Evolutionary conservation across 1,284 basidiomycete species (phyloP).

Genomic region (Fomitopsis pinicola): DNA sequence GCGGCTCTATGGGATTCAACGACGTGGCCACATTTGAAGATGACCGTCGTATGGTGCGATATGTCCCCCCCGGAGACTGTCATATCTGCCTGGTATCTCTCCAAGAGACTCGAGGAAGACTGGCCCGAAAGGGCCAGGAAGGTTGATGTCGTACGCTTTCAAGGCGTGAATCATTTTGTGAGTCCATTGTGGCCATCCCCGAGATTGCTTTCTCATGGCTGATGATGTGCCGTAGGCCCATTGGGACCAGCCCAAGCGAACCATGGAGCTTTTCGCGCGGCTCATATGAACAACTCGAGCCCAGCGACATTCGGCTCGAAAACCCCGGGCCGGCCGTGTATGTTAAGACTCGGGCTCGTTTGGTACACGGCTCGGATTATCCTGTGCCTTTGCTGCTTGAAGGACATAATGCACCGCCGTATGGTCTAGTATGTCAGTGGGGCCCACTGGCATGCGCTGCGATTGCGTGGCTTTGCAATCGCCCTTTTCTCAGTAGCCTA

Average conservation of each 20-base stretch:
- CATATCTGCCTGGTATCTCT: constrained; percentile 11
- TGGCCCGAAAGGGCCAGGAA: constrained; percentile 2
- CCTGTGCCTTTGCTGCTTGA: too few species aligned
- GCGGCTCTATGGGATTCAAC: background rate
- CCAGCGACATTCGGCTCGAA: background rate
- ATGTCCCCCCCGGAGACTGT: constrained; percentile 10
- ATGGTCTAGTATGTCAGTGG: too few species aligned
- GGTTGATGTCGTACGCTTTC: constrained; percentile 1
- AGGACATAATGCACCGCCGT: too few species aligned
- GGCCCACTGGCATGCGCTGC: too few species aligned
- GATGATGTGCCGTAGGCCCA: background rate
- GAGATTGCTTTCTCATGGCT: background rate
- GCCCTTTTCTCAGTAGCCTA: too few species aligned
- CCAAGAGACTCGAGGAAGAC: background rate
- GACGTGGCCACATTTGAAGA: constrained; percentile 6
- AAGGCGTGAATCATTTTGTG: constrained; percentile 16
- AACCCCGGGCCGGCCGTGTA: too few species aligned
- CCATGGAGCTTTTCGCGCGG: background rate
- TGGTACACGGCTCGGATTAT: too few species aligned
- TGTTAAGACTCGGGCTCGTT: too few species aligned
- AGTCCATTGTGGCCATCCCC: background rate
- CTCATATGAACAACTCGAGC: background rate
- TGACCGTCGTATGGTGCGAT: constrained; percentile 13
- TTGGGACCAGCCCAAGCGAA: background rate
- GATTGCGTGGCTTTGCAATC: too few species aligned